Evolutionary conservation across 768 basidiomycete genomes (phyloP).

Genomic region (Lentinus tigrinus): DNA sequence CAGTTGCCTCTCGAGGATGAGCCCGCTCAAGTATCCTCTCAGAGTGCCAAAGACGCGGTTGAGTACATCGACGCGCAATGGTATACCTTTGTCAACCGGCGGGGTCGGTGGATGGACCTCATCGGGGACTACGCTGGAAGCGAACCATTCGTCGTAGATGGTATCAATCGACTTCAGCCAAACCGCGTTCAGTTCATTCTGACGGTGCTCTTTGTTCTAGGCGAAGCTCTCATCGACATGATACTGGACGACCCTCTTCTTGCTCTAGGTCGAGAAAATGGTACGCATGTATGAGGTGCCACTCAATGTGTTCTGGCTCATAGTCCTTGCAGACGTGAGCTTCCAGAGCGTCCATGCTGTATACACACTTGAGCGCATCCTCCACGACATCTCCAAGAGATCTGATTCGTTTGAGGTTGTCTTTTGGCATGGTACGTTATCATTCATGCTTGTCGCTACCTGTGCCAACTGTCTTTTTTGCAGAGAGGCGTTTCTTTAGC

Average conservation of each 20-base stretch:
- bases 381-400: constrained; percentile 49
- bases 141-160: constrained; percentile 67
- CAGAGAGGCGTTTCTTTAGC: constrained; percentile 47
- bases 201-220: constrained; percentile 29
- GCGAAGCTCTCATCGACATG: constrained; percentile 58
- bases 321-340: constrained; percentile 39
- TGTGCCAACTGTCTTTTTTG: not conserved
- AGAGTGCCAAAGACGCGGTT: constrained; percentile 10
- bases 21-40: not conserved
- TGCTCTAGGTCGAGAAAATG: constrained; percentile 47
- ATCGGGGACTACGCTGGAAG: constrained; percentile 69
- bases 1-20: constrained; percentile 3
- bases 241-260: constrained; percentile 63
- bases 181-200: constrained; percentile 54
- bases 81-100: constrained; percentile 36
- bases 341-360: constrained; percentile 68
- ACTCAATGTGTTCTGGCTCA: not conserved
- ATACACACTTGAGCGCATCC: constrained; percentile 49
- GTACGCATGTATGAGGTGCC: constrained; percentile 28
- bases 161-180: constrained; percentile 45
- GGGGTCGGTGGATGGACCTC: constrained; percentile 64
- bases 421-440: constrained; percentile 54
- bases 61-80: constrained; percentile 35
- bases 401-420: constrained; percentile 59
- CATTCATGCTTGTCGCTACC: not conserved